Conservation (phyloP, 1,284 basidiomycete genomes). For the Ustilago shanxiensis region DNA sequence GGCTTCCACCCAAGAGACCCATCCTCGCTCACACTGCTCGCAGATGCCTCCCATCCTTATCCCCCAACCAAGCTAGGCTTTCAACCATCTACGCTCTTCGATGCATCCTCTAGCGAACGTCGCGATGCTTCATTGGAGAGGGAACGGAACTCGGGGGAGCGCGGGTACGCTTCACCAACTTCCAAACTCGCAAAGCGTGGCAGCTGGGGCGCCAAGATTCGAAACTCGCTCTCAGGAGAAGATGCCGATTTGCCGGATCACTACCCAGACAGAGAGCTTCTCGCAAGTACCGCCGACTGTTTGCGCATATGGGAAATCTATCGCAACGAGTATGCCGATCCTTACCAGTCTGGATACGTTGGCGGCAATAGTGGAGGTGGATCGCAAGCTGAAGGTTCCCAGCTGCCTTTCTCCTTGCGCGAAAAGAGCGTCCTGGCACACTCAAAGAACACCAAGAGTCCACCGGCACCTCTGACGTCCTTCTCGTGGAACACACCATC, state of each 20-base stretch:
- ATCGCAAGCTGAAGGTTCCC: slow-evolving; percentile 18
- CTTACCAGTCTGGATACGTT: slow-evolving; percentile 52
- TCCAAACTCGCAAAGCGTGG: slow-evolving; percentile 55
- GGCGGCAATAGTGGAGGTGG: slow-evolving; percentile 36
- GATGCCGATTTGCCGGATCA: slow-evolving; percentile 36
- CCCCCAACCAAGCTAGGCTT: slow-evolving; percentile 68
- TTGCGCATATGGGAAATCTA: slow-evolving; percentile 67
- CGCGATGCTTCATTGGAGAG: slow-evolving; percentile 39
- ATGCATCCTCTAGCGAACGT: slow-evolving; percentile 43
- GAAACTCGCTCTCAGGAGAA: slow-evolving; percentile 20
- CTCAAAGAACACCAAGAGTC: slow-evolving; percentile 63
- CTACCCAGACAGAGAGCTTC: slow-evolving; percentile 65
- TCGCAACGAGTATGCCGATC: slow-evolving; percentile 53
- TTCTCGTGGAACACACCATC: slow-evolving; percentile 70
- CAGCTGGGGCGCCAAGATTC: slow-evolving; percentile 56
- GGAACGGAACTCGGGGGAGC: slow-evolving; percentile 37
- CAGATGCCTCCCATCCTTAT: slow-evolving; percentile 67
- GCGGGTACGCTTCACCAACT: slow-evolving; percentile 53
- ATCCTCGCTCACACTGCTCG: slow-evolving; percentile 53
- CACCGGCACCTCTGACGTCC: slow-evolving; percentile 68
- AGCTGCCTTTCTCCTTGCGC: slow-evolving; percentile 55
- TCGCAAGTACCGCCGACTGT: slow-evolving; percentile 68
- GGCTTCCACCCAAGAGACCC: slow-evolving; percentile 54
- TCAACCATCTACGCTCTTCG: slow-evolving; percentile 63
- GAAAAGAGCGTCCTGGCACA: slow-evolving; percentile 68